These are phyloP conservation scores for Citrus sp. DNA, from an alignment of 345 rosid species.

Conservation along the genomic window DNA sequence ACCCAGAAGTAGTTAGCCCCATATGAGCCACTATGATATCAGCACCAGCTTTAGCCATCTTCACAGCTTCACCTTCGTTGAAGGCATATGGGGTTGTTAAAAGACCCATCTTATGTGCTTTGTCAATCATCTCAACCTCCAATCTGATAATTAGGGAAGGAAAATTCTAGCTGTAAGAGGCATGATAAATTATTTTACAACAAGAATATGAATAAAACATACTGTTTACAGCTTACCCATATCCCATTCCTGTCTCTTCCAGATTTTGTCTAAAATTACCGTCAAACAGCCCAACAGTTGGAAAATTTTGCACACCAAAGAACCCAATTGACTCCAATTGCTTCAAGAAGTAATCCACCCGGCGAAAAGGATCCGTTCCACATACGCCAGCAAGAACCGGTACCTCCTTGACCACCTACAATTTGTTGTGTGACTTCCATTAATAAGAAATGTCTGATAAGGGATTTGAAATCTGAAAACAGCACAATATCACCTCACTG, in stretches of 20 bases:
- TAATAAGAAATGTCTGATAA: constrained; percentile 1
- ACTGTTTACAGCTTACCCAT: constrained; percentile 48
- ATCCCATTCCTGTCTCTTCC: constrained; percentile 99
- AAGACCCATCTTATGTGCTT: constrained; percentile 83
- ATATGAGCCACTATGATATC: constrained; percentile 93
- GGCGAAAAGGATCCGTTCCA: constrained; percentile 92
- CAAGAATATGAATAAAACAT: constrained; percentile 1
- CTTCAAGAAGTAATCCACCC: constrained; percentile 78
- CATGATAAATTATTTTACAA: neutral
- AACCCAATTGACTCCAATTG: constrained; percentile 86
- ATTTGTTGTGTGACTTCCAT: constrained; percentile 12
- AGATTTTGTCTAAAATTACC: constrained; percentile 93
- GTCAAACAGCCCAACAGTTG: constrained; percentile 93
- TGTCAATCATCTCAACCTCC: constrained; percentile 85
- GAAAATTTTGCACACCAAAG: constrained; percentile 92
- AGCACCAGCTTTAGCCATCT: constrained; percentile 96
- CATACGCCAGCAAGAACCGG: constrained; percentile 98
- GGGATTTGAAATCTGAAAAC: neutral
- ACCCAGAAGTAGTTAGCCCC: constrained; percentile 91
- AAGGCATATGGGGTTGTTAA: constrained; percentile 94
- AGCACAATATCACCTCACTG: neutral
- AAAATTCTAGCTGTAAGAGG: neutral
- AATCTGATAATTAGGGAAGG: constrained; percentile 37
- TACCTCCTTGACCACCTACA: constrained; percentile 73
- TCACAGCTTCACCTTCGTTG: constrained; percentile 59